Base-by-base conservation (phyloP, 2,329 filamentous ascomycete genomes). In the Colletotrichum chlorophyti region DNA sequence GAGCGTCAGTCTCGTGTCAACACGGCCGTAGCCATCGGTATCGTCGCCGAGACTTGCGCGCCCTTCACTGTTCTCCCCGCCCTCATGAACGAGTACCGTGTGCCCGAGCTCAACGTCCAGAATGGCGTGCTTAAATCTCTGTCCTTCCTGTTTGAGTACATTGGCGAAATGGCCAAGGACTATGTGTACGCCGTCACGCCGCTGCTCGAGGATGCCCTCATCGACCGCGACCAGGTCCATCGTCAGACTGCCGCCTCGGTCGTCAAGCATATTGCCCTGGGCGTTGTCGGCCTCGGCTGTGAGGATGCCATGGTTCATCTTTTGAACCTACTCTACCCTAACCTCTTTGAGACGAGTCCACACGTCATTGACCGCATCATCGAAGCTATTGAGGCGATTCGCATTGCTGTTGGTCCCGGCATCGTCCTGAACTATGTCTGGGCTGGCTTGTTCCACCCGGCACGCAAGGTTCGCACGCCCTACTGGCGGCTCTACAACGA, bases 131-230 rank as follows among this genome's bases (percentile, higher is more conserved):
- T 99, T 71, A 99, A 99, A 75, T 93, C 93, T 5, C 83, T 99
- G 50, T 96, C 91, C 6, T 99, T 99, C 83, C 83, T 99, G 61
- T 99, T 98, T 70, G 95, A 99, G 72, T 99, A 99, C 76, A 99
- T 99, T 72, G 95, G 95, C 63, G 95, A 99, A 76, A 98, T 99
- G 95, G 92, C 93, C 63, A 99, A 98, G 78, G 95, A 99, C 75
- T 99, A 99, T 72, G 95, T 99, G 70, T 99, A 99, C 70, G 95
- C 96, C 15, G 93, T 99, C 29, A 97, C 93, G 2, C 95, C 95
- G 6, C 81, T 99, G 9, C 87, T 99, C 2, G 95, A 99, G 72
- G 95, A 99, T 71, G 95, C 96, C 3, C 87, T 99, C 61, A 97
- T 97, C 75, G 95, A 99, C 74, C 89, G 95, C 61, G 95, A 99